Conservation (phyloP, 176 grass and related monocot genomes). For the Oryza brachyantha region DNA sequence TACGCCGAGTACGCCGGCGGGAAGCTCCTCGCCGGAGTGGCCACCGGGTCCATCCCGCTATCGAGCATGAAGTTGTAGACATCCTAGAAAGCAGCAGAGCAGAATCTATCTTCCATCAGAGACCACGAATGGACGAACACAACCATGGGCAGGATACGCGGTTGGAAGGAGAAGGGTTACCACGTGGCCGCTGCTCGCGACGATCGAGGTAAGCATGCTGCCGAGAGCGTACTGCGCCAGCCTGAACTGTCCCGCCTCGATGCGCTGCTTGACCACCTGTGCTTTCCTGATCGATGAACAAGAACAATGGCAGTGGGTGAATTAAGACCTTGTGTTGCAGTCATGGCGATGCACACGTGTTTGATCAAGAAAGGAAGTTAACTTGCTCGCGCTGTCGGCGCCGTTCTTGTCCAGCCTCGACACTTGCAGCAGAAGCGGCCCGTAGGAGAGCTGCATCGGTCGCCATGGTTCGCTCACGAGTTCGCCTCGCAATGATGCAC, state of each 20-base stretch:
- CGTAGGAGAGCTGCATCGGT: constrained; percentile 62
- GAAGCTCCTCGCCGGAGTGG: not conserved
- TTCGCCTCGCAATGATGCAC: not conserved
- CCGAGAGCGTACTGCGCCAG: constrained; percentile 32
- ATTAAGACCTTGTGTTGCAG: not conserved
- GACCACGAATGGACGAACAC: too few relatives aligned
- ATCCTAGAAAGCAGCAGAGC: constrained; percentile 31
- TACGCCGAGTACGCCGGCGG: constrained; percentile 41
- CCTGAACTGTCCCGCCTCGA: constrained; percentile 35
- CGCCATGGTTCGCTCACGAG: not conserved
- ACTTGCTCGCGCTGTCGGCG: constrained; percentile 54
- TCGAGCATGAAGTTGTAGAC: constrained; percentile 90
- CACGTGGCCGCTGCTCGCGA: constrained; percentile 46
- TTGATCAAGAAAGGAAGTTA: not conserved
- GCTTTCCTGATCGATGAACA: constrained; percentile 41
- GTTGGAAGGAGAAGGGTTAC: constrained; percentile 26
- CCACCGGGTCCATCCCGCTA: constrained; percentile 48
- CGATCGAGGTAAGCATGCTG: constrained; percentile 41
- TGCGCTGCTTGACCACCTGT: constrained; percentile 42
- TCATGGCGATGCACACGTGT: not conserved
- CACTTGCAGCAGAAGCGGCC: constrained; percentile 54
- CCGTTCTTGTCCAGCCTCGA: constrained; percentile 71
- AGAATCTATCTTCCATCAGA: not conserved
- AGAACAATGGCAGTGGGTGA: not conserved
- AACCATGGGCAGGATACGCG: not conserved